These are phyloP conservation scores for Paecilomyces variotii DNA, from an alignment of 2,329 filamentous ascomycete genomes.

Conservation along the genomic window DNA sequence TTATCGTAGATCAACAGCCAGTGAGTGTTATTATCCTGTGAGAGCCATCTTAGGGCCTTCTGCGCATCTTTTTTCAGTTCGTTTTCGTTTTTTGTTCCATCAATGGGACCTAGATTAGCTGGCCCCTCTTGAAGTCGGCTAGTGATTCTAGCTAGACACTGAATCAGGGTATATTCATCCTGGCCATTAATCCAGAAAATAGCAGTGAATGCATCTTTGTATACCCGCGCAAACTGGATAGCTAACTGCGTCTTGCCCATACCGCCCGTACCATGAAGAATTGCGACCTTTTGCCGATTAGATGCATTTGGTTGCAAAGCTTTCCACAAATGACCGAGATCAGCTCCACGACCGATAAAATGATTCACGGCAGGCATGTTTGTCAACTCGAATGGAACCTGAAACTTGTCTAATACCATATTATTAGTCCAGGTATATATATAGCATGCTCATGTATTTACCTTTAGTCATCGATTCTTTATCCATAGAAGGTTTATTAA, in stretches of 20 bases:
- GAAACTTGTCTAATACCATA: no score
- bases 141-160: no score
- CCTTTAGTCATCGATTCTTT: no score
- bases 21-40: background rate
- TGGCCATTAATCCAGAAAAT: slow-evolving; percentile 39
- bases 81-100: slow-evolving; percentile 20
- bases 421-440: no score
- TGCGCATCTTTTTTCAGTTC: slow-evolving; percentile 22
- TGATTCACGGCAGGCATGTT: no score
- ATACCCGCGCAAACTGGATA: slow-evolving; percentile 26
- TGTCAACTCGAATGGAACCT: no score
- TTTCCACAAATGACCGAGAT: no score
- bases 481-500: no score
- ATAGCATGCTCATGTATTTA: no score
- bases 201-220: slow-evolving; percentile 30
- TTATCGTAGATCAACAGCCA: slow-evolving; percentile 6
- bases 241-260: slow-evolving; percentile 42
- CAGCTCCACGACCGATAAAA: no score
- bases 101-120: slow-evolving; percentile 1
- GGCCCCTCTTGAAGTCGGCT: slow-evolving; percentile 27
- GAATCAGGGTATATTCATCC: slow-evolving; percentile 27
- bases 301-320: no score
- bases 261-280: slow-evolving; percentile 36
- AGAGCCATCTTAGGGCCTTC: slow-evolving; percentile 15
- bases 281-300: slow-evolving; percentile 2